Evolutionary conservation across 495 filamentous ascomycete species (phyloP).

Genomic region (Platismatia glauca): DNA sequence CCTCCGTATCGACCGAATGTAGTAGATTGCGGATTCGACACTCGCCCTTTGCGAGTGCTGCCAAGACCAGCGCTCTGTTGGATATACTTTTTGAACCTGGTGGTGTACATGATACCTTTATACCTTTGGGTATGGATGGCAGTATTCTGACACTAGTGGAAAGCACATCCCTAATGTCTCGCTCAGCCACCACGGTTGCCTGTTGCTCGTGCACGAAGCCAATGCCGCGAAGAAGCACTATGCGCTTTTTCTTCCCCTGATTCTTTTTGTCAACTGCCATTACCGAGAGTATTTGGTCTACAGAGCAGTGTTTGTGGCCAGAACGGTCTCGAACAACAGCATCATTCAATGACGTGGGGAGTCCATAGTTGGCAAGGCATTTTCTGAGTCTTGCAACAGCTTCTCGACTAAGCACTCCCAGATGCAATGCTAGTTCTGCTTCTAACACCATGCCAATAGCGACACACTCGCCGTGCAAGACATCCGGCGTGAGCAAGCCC

Average conservation of each 20-base stretch:
- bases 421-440: slow-evolving; percentile 81
- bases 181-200: slow-evolving; percentile 80
- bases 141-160: slow-evolving; percentile 68
- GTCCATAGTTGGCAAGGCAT: slow-evolving; percentile 84
- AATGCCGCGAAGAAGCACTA: slow-evolving; percentile 89
- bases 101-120: slow-evolving; percentile 68
- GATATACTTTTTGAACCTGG: slow-evolving; percentile 98
- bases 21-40: slow-evolving; percentile 86
- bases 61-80: slow-evolving; percentile 86
- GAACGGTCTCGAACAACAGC: slow-evolving; percentile 76
- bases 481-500: slow-evolving; percentile 88
- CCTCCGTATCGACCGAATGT: slow-evolving; percentile 94
- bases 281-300: slow-evolving; percentile 76
- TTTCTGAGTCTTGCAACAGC: slow-evolving; percentile 86
- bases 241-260: slow-evolving; percentile 87
- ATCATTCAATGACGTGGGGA: slow-evolving; percentile 81
- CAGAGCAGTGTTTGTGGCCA: slow-evolving; percentile 81
- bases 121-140: slow-evolving; percentile 53
- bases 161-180: slow-evolving; percentile 74
- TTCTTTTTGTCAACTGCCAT: slow-evolving; percentile 99
- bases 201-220: slow-evolving; percentile 77
- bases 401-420: slow-evolving; percentile 77
- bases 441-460: slow-evolving; percentile 98
- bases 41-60: slow-evolving; percentile 78
- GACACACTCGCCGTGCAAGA: slow-evolving; percentile 91